Conservation (phyloP, 2,329 filamentous ascomycete species). For the Chaetomium sp. region DNA sequence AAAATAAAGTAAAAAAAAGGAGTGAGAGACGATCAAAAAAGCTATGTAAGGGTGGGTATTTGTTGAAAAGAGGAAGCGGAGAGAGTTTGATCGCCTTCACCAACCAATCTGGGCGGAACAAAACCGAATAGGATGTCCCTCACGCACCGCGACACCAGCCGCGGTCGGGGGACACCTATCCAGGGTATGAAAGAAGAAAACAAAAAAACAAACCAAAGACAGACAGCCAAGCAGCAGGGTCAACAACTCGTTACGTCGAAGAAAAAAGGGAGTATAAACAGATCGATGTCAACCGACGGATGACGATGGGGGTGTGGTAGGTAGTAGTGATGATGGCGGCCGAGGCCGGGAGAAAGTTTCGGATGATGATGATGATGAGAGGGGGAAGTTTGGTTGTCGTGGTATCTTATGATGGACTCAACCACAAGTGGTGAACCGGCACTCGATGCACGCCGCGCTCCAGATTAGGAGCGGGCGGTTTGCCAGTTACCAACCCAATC, state of each 20-base stretch:
- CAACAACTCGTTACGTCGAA: slow-evolving; percentile 20
- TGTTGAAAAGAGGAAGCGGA: too few relatives aligned
- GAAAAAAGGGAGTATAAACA: slow-evolving; percentile 23
- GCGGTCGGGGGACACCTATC: too few relatives aligned
- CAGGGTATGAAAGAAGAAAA: neutral
- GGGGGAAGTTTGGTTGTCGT: slow-evolving; percentile 17
- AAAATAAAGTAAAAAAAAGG: neutral
- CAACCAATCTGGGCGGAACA: too few relatives aligned
- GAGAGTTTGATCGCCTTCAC: too few relatives aligned
- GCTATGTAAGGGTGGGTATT: slow-evolving; percentile 7
- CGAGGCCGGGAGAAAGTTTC: neutral
- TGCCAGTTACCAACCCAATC: slow-evolving; percentile 96
- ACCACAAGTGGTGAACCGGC: slow-evolving; percentile 54
- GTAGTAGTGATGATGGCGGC: neutral
- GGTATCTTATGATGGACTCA: slow-evolving; percentile 33
- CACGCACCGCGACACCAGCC: too few relatives aligned
- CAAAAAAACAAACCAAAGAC: neutral
- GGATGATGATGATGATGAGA: slow-evolving; percentile 20
- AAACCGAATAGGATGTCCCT: too few relatives aligned
- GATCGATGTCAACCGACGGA: slow-evolving; percentile 13
- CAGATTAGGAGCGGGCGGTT: slow-evolving; percentile 41
- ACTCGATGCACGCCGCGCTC: slow-evolving; percentile 22
- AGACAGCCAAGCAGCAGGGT: slow-evolving; percentile 19
- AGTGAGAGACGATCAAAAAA: slow-evolving; percentile 17
- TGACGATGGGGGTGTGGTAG: neutral